Conservation (phyloP, 225 moss, liverwort and hornwort species). For the Polytrichum formosum region DNA sequence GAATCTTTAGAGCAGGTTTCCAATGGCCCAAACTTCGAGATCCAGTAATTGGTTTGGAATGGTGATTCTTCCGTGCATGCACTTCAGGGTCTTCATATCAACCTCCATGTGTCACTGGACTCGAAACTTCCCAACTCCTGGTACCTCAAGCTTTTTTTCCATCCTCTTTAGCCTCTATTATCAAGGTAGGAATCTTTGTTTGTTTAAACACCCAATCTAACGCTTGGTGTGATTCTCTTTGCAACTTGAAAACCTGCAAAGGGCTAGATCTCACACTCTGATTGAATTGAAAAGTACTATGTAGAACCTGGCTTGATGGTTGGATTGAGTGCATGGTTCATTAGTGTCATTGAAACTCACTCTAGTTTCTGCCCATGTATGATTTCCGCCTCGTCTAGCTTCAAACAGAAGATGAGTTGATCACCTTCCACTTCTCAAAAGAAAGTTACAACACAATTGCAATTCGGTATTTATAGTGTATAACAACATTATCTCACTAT, state of each 20-base stretch:
- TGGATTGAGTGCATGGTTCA: not conserved
- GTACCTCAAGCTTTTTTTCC: not conserved
- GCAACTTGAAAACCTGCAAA: not conserved
- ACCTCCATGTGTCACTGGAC: not conserved
- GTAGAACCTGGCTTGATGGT: not conserved
- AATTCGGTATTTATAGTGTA: not conserved
- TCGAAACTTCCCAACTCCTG: not conserved
- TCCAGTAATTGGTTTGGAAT: not conserved
- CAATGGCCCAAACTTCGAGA: not conserved
- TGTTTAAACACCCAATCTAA: not conserved
- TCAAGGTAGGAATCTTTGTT: not conserved
- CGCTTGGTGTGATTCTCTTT: not conserved
- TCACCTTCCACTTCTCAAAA: not conserved
- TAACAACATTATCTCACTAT: no score
- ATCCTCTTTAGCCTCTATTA: not conserved
- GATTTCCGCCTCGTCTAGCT: not conserved
- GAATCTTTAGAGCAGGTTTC: not conserved
- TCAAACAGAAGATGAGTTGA: not conserved
- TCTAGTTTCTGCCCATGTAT: not conserved
- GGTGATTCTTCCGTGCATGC: not conserved
- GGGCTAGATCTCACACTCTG: not conserved
- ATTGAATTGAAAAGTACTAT: not conserved
- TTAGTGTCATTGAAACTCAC: not conserved
- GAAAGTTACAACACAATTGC: not conserved
- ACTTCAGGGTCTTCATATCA: conserved; percentile 2